Evolutionary conservation across 1,139 yeast genomes (phyloP), one percentile per base, ranked within the genome.

Genomic region (Pichiaceae sp.): DNA sequence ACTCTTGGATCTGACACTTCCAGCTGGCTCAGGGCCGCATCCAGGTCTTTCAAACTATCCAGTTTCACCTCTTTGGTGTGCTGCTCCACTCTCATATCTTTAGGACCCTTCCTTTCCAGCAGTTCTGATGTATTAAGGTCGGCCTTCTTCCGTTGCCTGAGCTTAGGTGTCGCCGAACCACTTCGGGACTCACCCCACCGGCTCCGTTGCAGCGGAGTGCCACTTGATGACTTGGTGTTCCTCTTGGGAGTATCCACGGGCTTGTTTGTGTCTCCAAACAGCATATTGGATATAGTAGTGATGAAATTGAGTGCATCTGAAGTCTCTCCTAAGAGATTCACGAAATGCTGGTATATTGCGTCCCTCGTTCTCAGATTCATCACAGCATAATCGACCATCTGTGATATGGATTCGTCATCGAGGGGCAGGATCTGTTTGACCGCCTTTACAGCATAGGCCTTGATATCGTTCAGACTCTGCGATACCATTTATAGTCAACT

Each of bases 31-130:
- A 83, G 53, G 2, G 64, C 66, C 33, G 68, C 66, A 37, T 66
- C 68, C 23, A 72, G 63, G 37, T 80, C 85, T 39, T 75, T 70
- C 29, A 80, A 59, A 45, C 70, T 76, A 33, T 68, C 71, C 31
- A 52, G 34, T 25, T 49, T 53, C 38, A 46, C 49, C 11, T 42
- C 42, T 0, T 44, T 42, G 17, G 36, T 40, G 19, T 45, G 44
- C 27, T 39, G 49, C 17, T 39, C 41, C 3, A 33, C 3, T 23
- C 31, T 42, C 4, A 42, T 37, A 3, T 38, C 42, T 16, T 42
- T 47, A 17, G 42, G 34, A 6, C 37, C 39, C 16, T 46, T 54
- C 40, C 42, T 17, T 24, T 46, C 51, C 11, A 56, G 35, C 32
- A 56, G 38, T 30, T 56, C 53, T 1, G 57, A 47, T 2, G 57